phyloP scores from a whole-genome alignment of 2,329 filamentous ascomycete genomes.

The Colletotrichum tabaci region DNA sequence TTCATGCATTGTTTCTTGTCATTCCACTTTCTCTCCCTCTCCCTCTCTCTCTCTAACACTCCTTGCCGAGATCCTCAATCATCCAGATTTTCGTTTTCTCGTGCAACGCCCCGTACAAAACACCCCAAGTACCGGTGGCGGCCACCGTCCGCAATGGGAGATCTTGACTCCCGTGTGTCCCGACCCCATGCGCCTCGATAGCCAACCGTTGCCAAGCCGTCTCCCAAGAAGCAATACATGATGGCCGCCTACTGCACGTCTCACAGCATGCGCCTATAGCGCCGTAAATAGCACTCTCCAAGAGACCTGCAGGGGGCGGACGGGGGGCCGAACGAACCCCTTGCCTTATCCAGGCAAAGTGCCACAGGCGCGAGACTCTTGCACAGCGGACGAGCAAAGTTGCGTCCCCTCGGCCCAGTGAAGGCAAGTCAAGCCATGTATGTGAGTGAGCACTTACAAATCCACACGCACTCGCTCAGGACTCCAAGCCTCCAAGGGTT shows the following conservation, averaged over 20 bases:
- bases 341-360: constrained; percentile 11
- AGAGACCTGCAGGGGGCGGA: constrained; percentile 18
- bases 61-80: not conserved
- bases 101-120: constrained; percentile 29
- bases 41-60: not conserved
- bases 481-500: not conserved
- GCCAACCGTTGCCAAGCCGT: constrained; percentile 36
- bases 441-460: not conserved
- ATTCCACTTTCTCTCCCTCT: not conserved
- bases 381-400: not conserved
- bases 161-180: not conserved
- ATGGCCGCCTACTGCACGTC: constrained; percentile 14
- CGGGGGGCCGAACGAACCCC: not conserved
- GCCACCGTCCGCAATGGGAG: not conserved
- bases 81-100: too few species aligned
- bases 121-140: not conserved
- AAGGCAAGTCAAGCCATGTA: not conserved
- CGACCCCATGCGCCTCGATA: constrained; percentile 8
- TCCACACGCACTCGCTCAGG: not conserved
- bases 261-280: not conserved
- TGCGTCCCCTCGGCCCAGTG: not conserved
- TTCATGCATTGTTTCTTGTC: not conserved
- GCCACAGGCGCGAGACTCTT: not conserved
- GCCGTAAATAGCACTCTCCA: constrained; percentile 24
- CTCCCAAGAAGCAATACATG: constrained; percentile 25